Evolutionary conservation across 345 rosid genomes (phyloP), one percentile per base, ranked within the genome.

Genomic region (Barbarea vulgaris): DNA sequence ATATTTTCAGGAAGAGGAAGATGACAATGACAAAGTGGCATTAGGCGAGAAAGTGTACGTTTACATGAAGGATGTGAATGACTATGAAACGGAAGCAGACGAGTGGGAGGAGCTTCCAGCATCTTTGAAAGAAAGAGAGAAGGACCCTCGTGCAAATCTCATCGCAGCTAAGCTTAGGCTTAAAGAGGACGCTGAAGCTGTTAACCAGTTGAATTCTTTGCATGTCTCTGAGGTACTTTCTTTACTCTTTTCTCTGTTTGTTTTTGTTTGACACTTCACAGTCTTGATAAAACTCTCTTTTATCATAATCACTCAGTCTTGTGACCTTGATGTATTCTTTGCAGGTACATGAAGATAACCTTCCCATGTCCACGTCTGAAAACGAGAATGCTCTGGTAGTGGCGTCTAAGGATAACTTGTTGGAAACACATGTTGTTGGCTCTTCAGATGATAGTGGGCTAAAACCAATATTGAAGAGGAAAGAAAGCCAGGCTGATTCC

Each of bases 81-180:
- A 83, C 59, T 88, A 87, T 31, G 88, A 77, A 33, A 76, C 84
- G 10, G 85, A 85, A 25, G 80, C 80, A 0, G 89, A 85, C 70
- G 77, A 82, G n/a, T 63, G 66, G 74, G 72, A 70, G 41, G 85
- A 48, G 74, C 80, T 91, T 69, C 93, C 97, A 0, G 31, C 70
- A 7, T 69, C 89, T 6, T 62, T 83, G 3, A 67, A 64, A 54
- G 87, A 84, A 31, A 61, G 82, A 19, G 25, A 63, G 2, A 87
- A 87, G 78, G 95, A 91, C 64, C 90, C 87, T 0, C 93, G 97
- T n/a, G 95, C 97, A 1, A 87, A 91, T 86, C 87, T 66, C 48
- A 13, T 64, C 0, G 90, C 93, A 25, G 97, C 95, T 1, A 79
- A 82, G 76, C 69, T 86, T 66, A 79, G 93, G 84, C 89, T 91